Conservation (phyloP, 2,329 filamentous ascomycete genomes). For the Exophiala calicioides region DNA sequence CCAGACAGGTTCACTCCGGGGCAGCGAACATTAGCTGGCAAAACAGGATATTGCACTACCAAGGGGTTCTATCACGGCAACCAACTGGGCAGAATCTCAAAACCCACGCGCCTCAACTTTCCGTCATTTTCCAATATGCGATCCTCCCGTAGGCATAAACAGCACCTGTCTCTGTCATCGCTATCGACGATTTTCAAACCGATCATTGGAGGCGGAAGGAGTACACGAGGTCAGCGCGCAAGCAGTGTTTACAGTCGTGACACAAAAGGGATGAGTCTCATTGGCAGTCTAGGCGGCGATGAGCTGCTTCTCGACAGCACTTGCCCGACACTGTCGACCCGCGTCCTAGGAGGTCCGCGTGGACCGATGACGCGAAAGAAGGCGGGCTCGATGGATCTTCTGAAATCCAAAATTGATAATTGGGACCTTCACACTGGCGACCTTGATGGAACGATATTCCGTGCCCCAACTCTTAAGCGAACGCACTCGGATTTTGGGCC, state of each 20-base stretch:
- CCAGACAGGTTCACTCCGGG: slow-evolving; percentile 1
- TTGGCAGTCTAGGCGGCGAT: slow-evolving; percentile 5
- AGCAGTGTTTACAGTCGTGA: slow-evolving; percentile 30
- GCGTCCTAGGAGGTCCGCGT: no score
- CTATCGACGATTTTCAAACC: slow-evolving; percentile 22
- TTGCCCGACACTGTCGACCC: no score
- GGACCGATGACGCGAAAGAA: slow-evolving; percentile 6
- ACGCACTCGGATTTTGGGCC: slow-evolving; percentile 19
- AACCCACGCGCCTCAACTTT: slow-evolving; percentile 6
- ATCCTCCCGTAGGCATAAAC: not conserved
- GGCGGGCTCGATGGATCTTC: slow-evolving; percentile 10
- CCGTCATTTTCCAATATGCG: slow-evolving; percentile 9
- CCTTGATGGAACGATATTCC: slow-evolving; percentile 5
- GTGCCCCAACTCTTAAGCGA: slow-evolving; percentile 10
- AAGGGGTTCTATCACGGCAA: slow-evolving; percentile 3
- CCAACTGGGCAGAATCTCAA: slow-evolving; percentile 6
- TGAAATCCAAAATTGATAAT: slow-evolving; percentile 24
- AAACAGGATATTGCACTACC: not conserved
- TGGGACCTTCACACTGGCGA: slow-evolving; percentile 22
- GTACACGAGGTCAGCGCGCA: slow-evolving; percentile 10
- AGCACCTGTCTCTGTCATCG: slow-evolving; percentile 18
- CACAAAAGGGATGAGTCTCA: slow-evolving; percentile 20
- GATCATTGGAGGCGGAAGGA: slow-evolving; percentile 6
- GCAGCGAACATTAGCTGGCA: not conserved
- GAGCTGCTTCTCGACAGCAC: slow-evolving; percentile 2